phyloP scores from a whole-genome alignment of 2,329 filamentous ascomycete genomes.

The Ophiostoma ips region DNA sequence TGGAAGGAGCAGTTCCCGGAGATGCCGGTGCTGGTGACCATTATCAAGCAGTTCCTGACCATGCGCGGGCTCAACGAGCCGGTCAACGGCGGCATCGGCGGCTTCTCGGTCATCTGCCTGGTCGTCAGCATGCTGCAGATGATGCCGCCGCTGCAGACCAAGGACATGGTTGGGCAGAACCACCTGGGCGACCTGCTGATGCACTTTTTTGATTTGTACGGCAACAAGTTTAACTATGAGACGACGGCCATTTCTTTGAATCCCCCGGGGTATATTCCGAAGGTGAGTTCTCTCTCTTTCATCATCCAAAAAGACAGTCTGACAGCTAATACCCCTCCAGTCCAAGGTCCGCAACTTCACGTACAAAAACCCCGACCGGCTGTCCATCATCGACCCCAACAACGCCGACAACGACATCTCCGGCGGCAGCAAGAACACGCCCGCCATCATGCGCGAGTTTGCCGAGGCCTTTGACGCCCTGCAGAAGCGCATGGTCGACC shows the following conservation, averaged over 20 bases:
- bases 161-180: slow-evolving; percentile 42
- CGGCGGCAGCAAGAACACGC: slow-evolving; percentile 63
- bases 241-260: slow-evolving; percentile 61
- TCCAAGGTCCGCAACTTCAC: slow-evolving; percentile 29
- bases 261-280: slow-evolving; percentile 60
- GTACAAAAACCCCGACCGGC: slow-evolving; percentile 49
- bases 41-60: slow-evolving; percentile 84
- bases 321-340: slow-evolving; percentile 20
- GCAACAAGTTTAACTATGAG: slow-evolving; percentile 61
- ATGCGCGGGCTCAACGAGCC: slow-evolving; percentile 90
- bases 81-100: slow-evolving; percentile 77
- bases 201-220: slow-evolving; percentile 82
- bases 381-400: slow-evolving; percentile 90
- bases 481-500: slow-evolving; percentile 39
- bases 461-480: slow-evolving; percentile 46
- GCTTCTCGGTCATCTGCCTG: slow-evolving; percentile 87
- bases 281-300: slow-evolving; percentile 35
- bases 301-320: no score
- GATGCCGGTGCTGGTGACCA: slow-evolving; percentile 72
- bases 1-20: slow-evolving; percentile 73
- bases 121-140: slow-evolving; percentile 79
- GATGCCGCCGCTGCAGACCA: slow-evolving; percentile 55
- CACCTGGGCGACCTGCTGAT: slow-evolving; percentile 72
- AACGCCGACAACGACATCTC: slow-evolving; percentile 76
- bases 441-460: slow-evolving; percentile 56